Base-by-base conservation (phyloP, 2,329 filamentous ascomycete species). In the Eutypa lata region DNA sequence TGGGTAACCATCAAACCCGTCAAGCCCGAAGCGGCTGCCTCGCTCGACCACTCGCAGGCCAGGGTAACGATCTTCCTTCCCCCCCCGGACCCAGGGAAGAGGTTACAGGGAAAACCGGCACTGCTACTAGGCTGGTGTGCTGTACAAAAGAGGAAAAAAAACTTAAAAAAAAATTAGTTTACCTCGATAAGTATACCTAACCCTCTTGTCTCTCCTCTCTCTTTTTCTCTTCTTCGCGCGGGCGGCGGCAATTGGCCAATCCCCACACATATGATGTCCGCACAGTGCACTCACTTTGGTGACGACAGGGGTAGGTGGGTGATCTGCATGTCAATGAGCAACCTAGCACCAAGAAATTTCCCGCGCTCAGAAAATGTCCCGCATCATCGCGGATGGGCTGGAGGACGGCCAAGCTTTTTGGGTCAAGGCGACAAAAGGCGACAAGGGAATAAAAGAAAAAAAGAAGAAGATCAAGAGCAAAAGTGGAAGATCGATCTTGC, bases 1-100 rank as follows among this genome's bases (percentile, higher is more conserved):
- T 61, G 59, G 59, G 59, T 59, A 61, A 61, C 57, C 55, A 57
- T 38, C 54, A 52, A 53, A 14, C 35, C 53, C 53, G 56, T 53
- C 54, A 52, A 59, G 57, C 58, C 58, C 58, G 58, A 61, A 47
- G 57, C 57, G 40, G 50, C 54, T 53, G 52, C 51, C 55, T 53
- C 54, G 45, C 57, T 57, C 47, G 53, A 57, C 56, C 53, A 50
- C 52, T 52, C 55, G 52, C 53, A 51, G 51, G 50, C 47, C 46
- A 42, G 53, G 55, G 58, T 45, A 57, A 61, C 57, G 58, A 61
- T 61, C 57, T 53, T 49, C 58, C 57, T 31, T 10, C 26, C 19
- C 40, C 55, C 50, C 35, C 35, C n/a, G 13, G 26, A 31, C 26
- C 26, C 26, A 31, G 26, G 6, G 10, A 5, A 10, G 10, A 31